Percentiles rank a stretch among this genome's conserved stretches.
These are phyloP conservation scores for Coemansia sp. DNA, from an alignment of 192 early-diverging fungal genomes.

Conservation along the genomic window DNA sequence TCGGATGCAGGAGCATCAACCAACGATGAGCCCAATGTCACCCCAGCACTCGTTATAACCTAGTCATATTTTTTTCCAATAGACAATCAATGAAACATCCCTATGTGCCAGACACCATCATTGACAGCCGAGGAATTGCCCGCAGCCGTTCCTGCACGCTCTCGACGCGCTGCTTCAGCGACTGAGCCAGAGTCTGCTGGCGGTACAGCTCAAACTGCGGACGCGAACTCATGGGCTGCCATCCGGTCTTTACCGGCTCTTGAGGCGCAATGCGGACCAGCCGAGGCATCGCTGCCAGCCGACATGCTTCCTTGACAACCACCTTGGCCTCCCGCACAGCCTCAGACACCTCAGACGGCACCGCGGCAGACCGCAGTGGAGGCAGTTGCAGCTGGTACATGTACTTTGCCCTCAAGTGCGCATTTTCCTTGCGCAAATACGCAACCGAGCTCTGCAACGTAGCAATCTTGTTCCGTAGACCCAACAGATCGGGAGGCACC, in stretches of 20 bases:
- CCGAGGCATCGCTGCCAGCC: slow-evolving; percentile 38
- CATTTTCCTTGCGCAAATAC: slow-evolving; percentile 79
- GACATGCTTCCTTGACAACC: slow-evolving; percentile 33
- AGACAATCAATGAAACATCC: too few species aligned
- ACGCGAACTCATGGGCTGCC: slow-evolving; percentile 32
- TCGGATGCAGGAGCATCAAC: too few species aligned
- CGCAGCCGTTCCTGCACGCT: slow-evolving; percentile 39
- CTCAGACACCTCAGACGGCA: slow-evolving; percentile 7
- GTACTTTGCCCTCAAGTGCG: slow-evolving; percentile 66
- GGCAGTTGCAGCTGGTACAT: slow-evolving; percentile 15
- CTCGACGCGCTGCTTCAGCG: slow-evolving; percentile 39
- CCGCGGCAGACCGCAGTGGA: slow-evolving; percentile 1
- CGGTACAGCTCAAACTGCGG: slow-evolving; percentile 48
- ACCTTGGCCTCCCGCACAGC: slow-evolving; percentile 23
- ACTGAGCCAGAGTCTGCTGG: slow-evolving; percentile 47
- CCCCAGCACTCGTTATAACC: too few species aligned
- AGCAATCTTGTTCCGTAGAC: slow-evolving; percentile 39
- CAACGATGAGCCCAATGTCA: too few species aligned
- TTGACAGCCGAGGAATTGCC: slow-evolving; percentile 3
- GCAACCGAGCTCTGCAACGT: slow-evolving; percentile 68
- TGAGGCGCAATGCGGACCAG: slow-evolving; percentile 22
- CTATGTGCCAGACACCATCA: not conserved
- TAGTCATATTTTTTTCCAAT: not conserved
- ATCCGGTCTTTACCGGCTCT: slow-evolving; percentile 7
- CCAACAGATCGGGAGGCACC: slow-evolving; percentile 57